Conservation (phyloP, 495 filamentous ascomycete genomes). For the Xylaria palmicola region DNA sequence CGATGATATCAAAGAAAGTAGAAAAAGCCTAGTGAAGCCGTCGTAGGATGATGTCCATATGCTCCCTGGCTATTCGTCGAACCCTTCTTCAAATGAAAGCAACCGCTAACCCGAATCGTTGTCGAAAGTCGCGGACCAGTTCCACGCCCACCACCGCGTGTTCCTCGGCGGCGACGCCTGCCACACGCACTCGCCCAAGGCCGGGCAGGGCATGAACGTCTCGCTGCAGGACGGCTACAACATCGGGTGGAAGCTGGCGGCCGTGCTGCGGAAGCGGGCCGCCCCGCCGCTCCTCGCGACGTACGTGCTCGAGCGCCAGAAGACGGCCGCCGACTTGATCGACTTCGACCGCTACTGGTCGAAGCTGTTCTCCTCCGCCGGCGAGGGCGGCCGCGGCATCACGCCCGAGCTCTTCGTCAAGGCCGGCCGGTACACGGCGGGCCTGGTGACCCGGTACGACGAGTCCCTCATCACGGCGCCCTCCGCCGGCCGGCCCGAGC, state of each 20-base stretch:
- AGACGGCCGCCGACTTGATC: conserved; percentile 69
- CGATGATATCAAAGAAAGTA: not conserved
- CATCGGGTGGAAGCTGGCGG: conserved; percentile 76
- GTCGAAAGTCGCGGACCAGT: conserved; percentile 49
- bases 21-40: no score
- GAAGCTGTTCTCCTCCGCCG: conserved; percentile 53
- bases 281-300: conserved; percentile 54
- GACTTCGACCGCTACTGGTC: conserved; percentile 71
- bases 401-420: conserved; percentile 60
- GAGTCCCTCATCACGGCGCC: conserved; percentile 47
- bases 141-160: conserved; percentile 55
- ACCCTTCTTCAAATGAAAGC: no score
- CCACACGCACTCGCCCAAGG: conserved; percentile 72
- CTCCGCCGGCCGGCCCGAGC: conserved; percentile 15
- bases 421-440: conserved; percentile 63
- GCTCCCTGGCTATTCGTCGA: no score
- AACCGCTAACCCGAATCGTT: not conserved
- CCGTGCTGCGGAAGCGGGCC: conserved; percentile 60
- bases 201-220: conserved; percentile 74
- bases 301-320: conserved; percentile 67
- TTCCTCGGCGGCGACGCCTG: conserved; percentile 70
- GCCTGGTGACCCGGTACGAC: conserved; percentile 58
- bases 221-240: conserved; percentile 58
- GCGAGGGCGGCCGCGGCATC: conserved; percentile 35
- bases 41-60: no score